Evolutionary conservation across 805 yeast genomes (phyloP).

Genomic region (Kluyveromyces starmeri): DNA sequence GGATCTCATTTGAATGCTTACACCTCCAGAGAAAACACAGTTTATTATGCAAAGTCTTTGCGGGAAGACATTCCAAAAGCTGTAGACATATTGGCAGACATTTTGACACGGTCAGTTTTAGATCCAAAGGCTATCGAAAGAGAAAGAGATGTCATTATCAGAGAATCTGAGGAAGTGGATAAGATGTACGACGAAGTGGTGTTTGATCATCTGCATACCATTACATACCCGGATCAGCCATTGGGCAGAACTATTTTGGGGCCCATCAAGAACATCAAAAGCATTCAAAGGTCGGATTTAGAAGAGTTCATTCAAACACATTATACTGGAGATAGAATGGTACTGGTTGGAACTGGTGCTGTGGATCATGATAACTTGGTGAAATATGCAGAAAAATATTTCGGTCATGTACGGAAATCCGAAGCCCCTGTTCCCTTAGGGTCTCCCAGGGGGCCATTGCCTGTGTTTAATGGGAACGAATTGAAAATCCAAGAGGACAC

Average conservation of each 20-base stretch:
- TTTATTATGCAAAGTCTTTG: conserved; percentile 86
- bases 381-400: conserved; percentile 60
- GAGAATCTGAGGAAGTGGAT: conserved; percentile 97
- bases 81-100: conserved; percentile 82
- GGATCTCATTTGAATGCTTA: conserved; percentile 98
- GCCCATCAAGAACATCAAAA: conserved; percentile 78
- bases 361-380: conserved; percentile 84
- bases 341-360: conserved; percentile 92
- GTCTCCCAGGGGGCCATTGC: conserved; percentile 52
- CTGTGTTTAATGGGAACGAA: conserved; percentile 80
- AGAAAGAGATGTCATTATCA: conserved; percentile 91
- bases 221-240: conserved; percentile 83
- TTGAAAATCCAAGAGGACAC: conserved; percentile 73
- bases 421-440: conserved; percentile 59
- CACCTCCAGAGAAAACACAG: conserved; percentile 96
- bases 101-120: conserved; percentile 75
- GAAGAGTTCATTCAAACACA: conserved; percentile 72
- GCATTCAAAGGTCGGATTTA: conserved; percentile 69
- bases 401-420: conserved; percentile 54
- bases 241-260: conserved; percentile 95
- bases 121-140: conserved; percentile 83
- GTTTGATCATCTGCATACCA: conserved; percentile 91
- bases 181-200: conserved; percentile 98
- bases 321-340: conserved; percentile 96
- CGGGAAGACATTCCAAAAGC: conserved; percentile 73